Evolutionary conservation across 1,284 basidiomycete species (phyloP), one percentile per base, ranked within the genome.

Genomic region (Pseudozyma pruni): DNA sequence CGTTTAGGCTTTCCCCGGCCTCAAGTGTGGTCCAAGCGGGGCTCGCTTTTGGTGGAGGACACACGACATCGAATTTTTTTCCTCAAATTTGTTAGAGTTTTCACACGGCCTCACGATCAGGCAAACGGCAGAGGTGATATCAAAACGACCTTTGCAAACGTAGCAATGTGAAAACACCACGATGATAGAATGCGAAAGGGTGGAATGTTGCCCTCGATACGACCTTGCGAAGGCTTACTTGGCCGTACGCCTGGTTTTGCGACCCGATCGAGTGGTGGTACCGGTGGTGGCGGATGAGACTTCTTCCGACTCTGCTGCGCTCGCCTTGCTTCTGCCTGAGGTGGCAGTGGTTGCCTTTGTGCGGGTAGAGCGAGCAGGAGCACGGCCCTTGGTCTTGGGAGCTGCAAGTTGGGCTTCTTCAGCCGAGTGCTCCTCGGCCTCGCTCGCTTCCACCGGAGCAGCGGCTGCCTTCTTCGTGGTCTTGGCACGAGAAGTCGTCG

Each of bases 31-130:
- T 58, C 55, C 29, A 50, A 46, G 62, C 51, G 34, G 52, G 33
- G 22, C 25, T 20, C 43, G 22, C 1, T 8, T 7, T n/a, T 29
- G n/a, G 49, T 57, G 49, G 49, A 57, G 49, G 40, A 63, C 61
- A 58, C 54, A 64, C 61, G 55, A 54, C 61, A 64, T 58, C 50
- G 42, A 31, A n/a, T n/a, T n/a, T n/a, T n/a, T 44, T 40, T 52
- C 56, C 32, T 5, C 8, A 17, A 31, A 5, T 10, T 29, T 56
- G 48, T 55, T 63, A 52, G 31, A 44, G 8, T 23, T 27, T 17
- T 7, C n/a, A 1, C 10, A 1, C 8, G 4, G 3, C 16, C 20
- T 64, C 62, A 66, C 62, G 62, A n/a, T n/a, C n/a, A n/a, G n/a
- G n/a, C n/a, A n/a, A n/a, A n/a, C n/a, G n/a, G n/a, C n/a, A n/a